Base-by-base conservation (phyloP, 2,329 filamentous ascomycete genomes). In the Botrytis squamosa region DNA sequence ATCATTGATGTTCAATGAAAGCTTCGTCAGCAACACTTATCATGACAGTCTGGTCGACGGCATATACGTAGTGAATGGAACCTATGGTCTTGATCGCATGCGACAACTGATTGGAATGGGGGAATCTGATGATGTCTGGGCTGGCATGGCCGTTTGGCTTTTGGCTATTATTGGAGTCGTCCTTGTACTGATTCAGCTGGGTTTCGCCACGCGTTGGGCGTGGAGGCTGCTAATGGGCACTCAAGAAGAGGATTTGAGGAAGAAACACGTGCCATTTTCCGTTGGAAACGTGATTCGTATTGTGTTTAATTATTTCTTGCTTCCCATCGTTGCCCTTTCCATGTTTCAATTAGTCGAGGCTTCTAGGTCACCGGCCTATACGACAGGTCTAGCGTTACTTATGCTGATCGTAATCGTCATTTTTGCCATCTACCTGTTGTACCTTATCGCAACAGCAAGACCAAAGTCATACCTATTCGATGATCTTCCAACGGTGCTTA, bases 91-190 rank as follows among this genome's bases (percentile, higher is more conserved):
- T 67, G 91, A 96, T 75, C 86, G 88, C 66, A 87, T 96, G 78
- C 91, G 92, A 60, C 93, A 97, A 81, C 87, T 96, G 70, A 89
- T 96, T 57, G 96, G 96, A 49, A 92, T 98, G 88, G 86, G 87
- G 40, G 85, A 89, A 38, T 88, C 89, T 20, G 85, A 90, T 75
- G 96, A 99, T 81, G 89, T 98, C 33, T 99, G 96, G 96, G 92
- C 94, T 1, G 94, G 94, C 76, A 96, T 97, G 91, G 93, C 96
- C 80, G 86, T 98, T 63, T 98, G 94, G 91, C 87, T 98, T 29
- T 86, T 95, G 16, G 91, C 91, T 75, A 92, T 97, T 75, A 88
- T 97, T 74, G 90, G 83, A 57, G 85, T 85, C 70, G 88, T 93
- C 20, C 86, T 94, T 33, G 81, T 92, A 36, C 82, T 95, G 33